These are phyloP conservation scores for Trichodelitschia bisporula DNA, from an alignment of 495 filamentous ascomycete genomes.

Conservation along the genomic window DNA sequence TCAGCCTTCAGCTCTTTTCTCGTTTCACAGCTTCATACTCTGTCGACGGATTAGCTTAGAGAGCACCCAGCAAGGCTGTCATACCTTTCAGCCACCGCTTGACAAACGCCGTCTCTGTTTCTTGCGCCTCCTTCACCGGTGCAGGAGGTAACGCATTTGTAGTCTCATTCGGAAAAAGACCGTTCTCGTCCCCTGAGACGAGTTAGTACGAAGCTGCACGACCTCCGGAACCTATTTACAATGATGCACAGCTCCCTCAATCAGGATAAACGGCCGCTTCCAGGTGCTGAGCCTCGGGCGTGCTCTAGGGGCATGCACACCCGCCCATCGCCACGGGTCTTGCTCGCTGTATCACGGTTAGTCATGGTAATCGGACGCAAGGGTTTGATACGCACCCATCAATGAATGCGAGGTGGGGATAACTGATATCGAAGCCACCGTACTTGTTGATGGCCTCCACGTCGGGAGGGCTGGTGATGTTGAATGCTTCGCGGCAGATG, in stretches of 20 bases:
- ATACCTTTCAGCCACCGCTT: slow-evolving; percentile 29
- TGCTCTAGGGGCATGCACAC: slow-evolving; percentile 28
- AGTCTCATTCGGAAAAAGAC: slow-evolving; percentile 34
- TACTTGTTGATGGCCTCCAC: slow-evolving; percentile 36
- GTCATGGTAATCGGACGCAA: too few relatives aligned
- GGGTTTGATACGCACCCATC: too few relatives aligned
- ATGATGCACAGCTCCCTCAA: slow-evolving; percentile 39
- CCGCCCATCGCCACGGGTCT: slow-evolving; percentile 47
- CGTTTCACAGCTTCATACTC: too few relatives aligned
- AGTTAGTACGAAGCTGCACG: neutral
- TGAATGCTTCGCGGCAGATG: slow-evolving; percentile 35
- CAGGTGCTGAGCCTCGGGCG: slow-evolving; percentile 24
- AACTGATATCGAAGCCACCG: slow-evolving; percentile 40
- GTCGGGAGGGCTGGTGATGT: slow-evolving; percentile 30
- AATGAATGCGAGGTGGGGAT: slow-evolving; percentile 37
- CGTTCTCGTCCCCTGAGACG: slow-evolving; percentile 36
- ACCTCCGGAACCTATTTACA: slow-evolving; percentile 8
- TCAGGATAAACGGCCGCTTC: slow-evolving; percentile 34
- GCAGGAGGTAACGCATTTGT: slow-evolving; percentile 25
- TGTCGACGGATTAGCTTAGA: neutral
- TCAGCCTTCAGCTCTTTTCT: too few relatives aligned
- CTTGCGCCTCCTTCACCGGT: slow-evolving; percentile 27
- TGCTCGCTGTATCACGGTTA: too few relatives aligned
- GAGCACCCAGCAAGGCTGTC: neutral
- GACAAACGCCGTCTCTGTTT: slow-evolving; percentile 30